Percentiles rank a stretch among this genome's conserved stretches.
These are phyloP conservation scores for Echites panduratus DNA, from an alignment of 257 asterid species.

Conservation along the genomic window DNA sequence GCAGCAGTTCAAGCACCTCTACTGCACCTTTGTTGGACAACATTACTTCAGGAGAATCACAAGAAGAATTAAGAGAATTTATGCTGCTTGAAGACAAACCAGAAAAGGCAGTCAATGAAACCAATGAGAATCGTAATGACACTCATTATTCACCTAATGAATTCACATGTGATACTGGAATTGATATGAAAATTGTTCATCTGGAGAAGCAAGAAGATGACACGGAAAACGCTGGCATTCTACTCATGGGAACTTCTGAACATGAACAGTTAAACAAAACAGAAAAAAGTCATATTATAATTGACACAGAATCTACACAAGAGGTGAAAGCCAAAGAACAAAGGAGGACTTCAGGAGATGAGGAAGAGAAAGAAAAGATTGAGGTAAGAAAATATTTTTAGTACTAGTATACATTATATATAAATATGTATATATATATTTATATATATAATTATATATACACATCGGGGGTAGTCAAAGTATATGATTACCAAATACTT, in stretches of 20 bases:
- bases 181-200: not conserved
- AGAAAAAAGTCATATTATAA: not conserved
- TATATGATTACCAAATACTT: not conserved
- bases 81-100: not conserved
- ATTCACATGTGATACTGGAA: not conserved
- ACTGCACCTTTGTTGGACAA: not conserved
- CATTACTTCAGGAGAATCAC: not conserved
- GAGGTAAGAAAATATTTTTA: conserved; percentile 1
- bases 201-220: conserved; percentile 17
- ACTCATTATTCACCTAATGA: not conserved
- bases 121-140: not conserved
- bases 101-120: not conserved
- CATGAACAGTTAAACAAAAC: conserved; percentile 22
- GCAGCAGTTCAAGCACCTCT: not conserved
- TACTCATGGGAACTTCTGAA: conserved; percentile 14
- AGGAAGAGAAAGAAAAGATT: conserved; percentile 10
- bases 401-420: no score
- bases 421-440: no score
- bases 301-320: conserved; percentile 15
- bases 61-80: not conserved
- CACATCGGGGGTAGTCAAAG: no score
- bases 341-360: conserved; percentile 10
- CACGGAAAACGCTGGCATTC: conserved; percentile 15
- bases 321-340: conserved; percentile 15
- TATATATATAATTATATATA: no score